Percentiles rank a stretch among this genome's conserved stretches.
Evolutionary conservation across 1,284 basidiomycete species (phyloP).

Genomic region (Irpex sp.): DNA sequence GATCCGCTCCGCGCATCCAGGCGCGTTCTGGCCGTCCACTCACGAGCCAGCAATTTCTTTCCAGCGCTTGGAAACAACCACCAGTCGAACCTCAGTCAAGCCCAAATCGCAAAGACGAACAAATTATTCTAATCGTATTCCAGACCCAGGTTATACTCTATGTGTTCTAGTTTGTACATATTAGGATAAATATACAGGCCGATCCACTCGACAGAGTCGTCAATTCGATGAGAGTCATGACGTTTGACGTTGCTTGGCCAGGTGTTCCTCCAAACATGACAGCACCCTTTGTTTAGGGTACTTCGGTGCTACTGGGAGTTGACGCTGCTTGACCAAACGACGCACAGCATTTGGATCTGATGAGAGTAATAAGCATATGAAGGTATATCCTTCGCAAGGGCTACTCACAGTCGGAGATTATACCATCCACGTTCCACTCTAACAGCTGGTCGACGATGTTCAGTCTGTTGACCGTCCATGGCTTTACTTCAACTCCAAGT

Average conservation of each 20-base stretch:
- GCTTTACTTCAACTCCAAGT: slow-evolving; percentile 60
- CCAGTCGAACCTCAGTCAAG: neutral
- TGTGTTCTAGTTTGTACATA: slow-evolving; percentile 4
- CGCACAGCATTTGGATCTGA: slow-evolving; percentile 52
- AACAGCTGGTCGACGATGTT: slow-evolving; percentile 59
- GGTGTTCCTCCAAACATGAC: slow-evolving; percentile 50
- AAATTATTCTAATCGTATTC: neutral
- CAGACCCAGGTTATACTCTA: neutral
- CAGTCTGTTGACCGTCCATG: slow-evolving; percentile 68
- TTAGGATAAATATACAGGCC: neutral
- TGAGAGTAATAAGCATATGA: neutral
- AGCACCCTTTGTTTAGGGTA: slow-evolving; percentile 55
- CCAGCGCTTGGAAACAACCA: neutral
- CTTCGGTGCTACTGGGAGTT: slow-evolving; percentile 46
- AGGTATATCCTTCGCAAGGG: slow-evolving; percentile 21
- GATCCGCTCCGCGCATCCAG: slow-evolving; percentile 13
- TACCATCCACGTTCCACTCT: slow-evolving; percentile 62
- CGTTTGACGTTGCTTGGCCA: slow-evolving; percentile 18
- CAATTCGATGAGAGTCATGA: neutral
- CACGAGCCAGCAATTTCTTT: slow-evolving; percentile 10
- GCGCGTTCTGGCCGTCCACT: slow-evolving; percentile 11
- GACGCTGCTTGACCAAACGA: slow-evolving; percentile 47
- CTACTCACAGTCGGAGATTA: slow-evolving; percentile 56
- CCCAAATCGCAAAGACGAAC: neutral
- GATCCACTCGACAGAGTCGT: neutral